Evolutionary conservation across 805 yeast species (phyloP).

Genomic region (Hanseniaspora occidentalis): DNA sequence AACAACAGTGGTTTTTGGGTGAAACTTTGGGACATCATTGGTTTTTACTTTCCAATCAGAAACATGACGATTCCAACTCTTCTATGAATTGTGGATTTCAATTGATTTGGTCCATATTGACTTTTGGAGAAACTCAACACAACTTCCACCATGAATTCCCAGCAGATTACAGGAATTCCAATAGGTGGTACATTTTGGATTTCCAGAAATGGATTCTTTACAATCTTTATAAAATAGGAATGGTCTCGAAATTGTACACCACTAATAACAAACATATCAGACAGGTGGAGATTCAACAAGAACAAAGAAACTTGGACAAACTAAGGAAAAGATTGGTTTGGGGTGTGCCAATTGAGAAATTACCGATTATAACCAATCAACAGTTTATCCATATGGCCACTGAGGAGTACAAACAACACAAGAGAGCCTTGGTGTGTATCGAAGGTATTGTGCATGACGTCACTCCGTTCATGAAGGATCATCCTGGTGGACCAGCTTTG

Average conservation of each 20-base stretch:
- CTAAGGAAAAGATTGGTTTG: slow-evolving; percentile 72
- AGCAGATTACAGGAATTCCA: slow-evolving; percentile 71
- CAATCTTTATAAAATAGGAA: slow-evolving; percentile 36
- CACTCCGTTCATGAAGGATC: slow-evolving; percentile 80
- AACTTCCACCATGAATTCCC: slow-evolving; percentile 96
- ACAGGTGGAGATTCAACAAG: slow-evolving; percentile 65
- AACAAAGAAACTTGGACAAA: slow-evolving; percentile 61
- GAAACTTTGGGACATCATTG: slow-evolving; percentile 70
- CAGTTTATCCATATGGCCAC: slow-evolving; percentile 31
- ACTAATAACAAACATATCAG: slow-evolving; percentile 41
- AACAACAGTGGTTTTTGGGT: slow-evolving; percentile 65
- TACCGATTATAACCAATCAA: slow-evolving; percentile 54
- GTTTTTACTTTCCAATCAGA: slow-evolving; percentile 4
- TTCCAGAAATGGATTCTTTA: slow-evolving; percentile 74
- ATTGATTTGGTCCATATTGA: slow-evolving; percentile 52
- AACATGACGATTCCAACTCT: slow-evolving; percentile 1
- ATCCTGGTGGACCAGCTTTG: slow-evolving; percentile 85
- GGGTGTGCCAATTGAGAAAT: slow-evolving; percentile 86
- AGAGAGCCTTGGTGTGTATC: slow-evolving; percentile 61
- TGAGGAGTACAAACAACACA: slow-evolving; percentile 30
- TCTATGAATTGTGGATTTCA: slow-evolving; percentile 38
- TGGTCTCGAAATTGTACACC: slow-evolving; percentile 45
- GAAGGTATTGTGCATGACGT: slow-evolving; percentile 91
- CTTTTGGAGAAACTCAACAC: slow-evolving; percentile 86
- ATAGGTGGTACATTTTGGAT: slow-evolving; percentile 64